phyloP scores from a whole-genome alignment of 2,329 filamentous ascomycete species.

The Macrophomina tecta region DNA sequence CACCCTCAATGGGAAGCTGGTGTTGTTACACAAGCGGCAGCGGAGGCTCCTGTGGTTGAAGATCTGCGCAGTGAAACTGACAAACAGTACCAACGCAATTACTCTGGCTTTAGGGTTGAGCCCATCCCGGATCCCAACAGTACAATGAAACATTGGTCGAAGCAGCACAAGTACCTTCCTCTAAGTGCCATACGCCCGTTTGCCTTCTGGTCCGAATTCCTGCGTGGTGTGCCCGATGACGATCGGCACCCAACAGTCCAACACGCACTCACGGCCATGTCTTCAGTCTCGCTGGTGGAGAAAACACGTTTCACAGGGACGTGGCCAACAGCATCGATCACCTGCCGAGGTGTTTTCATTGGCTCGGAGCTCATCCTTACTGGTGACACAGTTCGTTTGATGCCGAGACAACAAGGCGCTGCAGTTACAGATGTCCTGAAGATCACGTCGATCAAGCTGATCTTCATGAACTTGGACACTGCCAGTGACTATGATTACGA shows the following conservation, averaged over 20 bases:
- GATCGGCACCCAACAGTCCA: constrained; percentile 60
- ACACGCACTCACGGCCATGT: constrained; percentile 59
- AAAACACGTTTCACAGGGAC: constrained; percentile 59
- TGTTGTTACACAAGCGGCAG: constrained; percentile 59
- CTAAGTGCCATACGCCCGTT: constrained; percentile 63
- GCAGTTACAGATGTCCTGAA: constrained; percentile 59
- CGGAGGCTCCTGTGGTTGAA: constrained; percentile 49
- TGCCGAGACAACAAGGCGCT: constrained; percentile 35
- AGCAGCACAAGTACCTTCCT: constrained; percentile 62
- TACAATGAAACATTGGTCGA: constrained; percentile 57
- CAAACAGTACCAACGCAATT: constrained; percentile 52
- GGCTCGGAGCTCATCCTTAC: constrained; percentile 62
- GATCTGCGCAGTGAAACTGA: constrained; percentile 52
- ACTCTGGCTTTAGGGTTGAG: constrained; percentile 64
- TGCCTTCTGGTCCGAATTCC: constrained; percentile 57
- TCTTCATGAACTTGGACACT: constrained; percentile 55
- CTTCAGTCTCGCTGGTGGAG: constrained; percentile 59
- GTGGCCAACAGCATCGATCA: constrained; percentile 62
- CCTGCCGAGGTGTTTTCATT: constrained; percentile 60
- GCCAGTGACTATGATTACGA: constrained; percentile 54
- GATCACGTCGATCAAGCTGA: constrained; percentile 59
- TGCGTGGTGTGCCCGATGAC: constrained; percentile 48
- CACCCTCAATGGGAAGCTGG: constrained; percentile 63
- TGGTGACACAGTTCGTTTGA: constrained; percentile 61
- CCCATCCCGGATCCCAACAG: constrained; percentile 60